These are phyloP conservation scores for Coniochaeta pulveracea DNA, from an alignment of 2,329 filamentous ascomycete genomes.

Conservation along the genomic window DNA sequence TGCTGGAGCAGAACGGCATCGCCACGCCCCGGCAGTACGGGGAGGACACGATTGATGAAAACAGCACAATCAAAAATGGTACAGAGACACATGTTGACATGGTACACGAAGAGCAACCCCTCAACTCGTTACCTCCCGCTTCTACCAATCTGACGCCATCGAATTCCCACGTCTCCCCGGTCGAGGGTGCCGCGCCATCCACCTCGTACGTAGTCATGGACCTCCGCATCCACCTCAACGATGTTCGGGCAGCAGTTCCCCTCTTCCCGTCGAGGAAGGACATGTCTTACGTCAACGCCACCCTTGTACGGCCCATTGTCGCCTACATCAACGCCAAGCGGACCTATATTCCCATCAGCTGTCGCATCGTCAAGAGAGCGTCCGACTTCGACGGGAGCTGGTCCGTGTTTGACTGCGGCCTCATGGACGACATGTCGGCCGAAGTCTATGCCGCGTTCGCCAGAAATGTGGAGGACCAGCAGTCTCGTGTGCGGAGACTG, in stretches of 20 bases:
- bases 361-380: conserved; percentile 81
- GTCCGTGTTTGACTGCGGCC: conserved; percentile 85
- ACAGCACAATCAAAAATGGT: too few relatives aligned
- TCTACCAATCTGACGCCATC: too few relatives aligned
- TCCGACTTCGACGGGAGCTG: conserved; percentile 91
- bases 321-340: conserved; percentile 95
- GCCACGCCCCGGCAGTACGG: conserved; percentile 8
- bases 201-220: conserved; percentile 86
- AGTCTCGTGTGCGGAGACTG: conserved; percentile 73
- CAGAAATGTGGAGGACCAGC: conserved; percentile 78
- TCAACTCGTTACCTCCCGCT: conserved; percentile 1
- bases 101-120: too few relatives aligned
- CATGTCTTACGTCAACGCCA: conserved; percentile 92
- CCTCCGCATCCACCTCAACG: conserved; percentile 86
- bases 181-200: conserved; percentile 34
- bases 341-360: conserved; percentile 92
- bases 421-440: conserved; percentile 87
- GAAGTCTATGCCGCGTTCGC: conserved; percentile 95
- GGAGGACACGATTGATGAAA: conserved; percentile 9
- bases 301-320: conserved; percentile 88
- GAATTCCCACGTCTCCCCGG: too few relatives aligned
- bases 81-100: too few relatives aligned
- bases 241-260: conserved; percentile 84
- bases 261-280: conserved; percentile 59
- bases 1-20: conserved; percentile 37